Evolutionary conservation across 805 yeast species (phyloP), one percentile per base, ranked within the genome.

Genomic region (Cyberlindnera euphorbiiphila): DNA sequence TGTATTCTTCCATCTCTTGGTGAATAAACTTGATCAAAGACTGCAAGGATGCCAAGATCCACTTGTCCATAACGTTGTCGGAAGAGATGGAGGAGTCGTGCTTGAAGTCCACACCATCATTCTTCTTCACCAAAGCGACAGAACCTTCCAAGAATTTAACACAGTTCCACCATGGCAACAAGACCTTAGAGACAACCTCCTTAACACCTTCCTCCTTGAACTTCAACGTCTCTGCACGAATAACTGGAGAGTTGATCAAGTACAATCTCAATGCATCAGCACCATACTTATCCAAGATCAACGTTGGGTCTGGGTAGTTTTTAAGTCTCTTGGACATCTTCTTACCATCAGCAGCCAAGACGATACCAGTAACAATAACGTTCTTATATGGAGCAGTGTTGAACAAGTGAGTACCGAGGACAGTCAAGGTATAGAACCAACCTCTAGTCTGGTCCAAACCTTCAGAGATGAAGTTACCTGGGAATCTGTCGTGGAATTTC

Each of bases 401-500:
- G 69, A 93, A 93, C 54, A 93, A 69, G 55, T 91, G 97, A 41
- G 96, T 86, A 63, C 98, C 98, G 56, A 93, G 74, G 17, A 93
- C 96, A 31, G 95, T 82, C 62, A 93, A 74, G 36, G 98, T 93
- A 66, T 93, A 93, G 69, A 93, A 93, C 99, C 99, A 93, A 61
- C 99, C 99, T 78, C 99, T 86, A 42, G 99, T 93, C 72, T 93
- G 99, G 68, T 93, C 99, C 54, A 93, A 76, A 68, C 99, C 99
- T 73, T 93, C 99, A 43, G 96, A 83, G 56, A 93, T 93, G 66
- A 93, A 93, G 65, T 93, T 91, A 30, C 96, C 99, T 32, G 98
- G 98, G 81, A 86, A 94, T 32, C 85, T 75, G 40, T 74, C 61
- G 25, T 68, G 57, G 68, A 91, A 91, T 32, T 62, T 62, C 12